Conservation (phyloP, 257 asterid genomes). For the Nicotiana paniculata region DNA sequence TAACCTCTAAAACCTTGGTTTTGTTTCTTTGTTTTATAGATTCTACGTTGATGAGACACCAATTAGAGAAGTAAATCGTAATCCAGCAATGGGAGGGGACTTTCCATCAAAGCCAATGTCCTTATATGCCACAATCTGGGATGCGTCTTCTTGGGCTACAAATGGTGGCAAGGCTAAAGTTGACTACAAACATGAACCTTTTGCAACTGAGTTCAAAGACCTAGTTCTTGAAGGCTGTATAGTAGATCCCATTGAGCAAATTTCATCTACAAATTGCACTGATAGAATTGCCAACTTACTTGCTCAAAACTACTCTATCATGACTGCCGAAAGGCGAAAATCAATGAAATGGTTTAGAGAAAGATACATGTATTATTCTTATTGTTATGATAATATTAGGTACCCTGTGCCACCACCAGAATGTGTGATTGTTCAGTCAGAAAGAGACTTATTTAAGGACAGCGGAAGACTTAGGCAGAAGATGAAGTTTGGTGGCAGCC, state of each 20-base stretch:
- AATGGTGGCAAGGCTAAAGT: slow-evolving; percentile 79
- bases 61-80: slow-evolving; percentile 48
- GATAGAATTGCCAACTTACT: slow-evolving; percentile 21
- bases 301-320: slow-evolving; percentile 30
- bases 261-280: slow-evolving; percentile 67
- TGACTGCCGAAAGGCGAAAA: slow-evolving; percentile 29
- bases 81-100: slow-evolving; percentile 58
- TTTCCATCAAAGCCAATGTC: slow-evolving; percentile 94
- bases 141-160: slow-evolving; percentile 93
- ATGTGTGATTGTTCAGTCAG: slow-evolving; percentile 58
- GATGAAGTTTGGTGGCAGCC: slow-evolving; percentile 51
- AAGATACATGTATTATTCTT: slow-evolving; percentile 69
- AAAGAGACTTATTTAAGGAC: slow-evolving; percentile 38
- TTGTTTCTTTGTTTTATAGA: slow-evolving; percentile 24
- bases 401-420: slow-evolving; percentile 69
- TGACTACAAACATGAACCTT: slow-evolving; percentile 63
- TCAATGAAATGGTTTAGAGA: slow-evolving; percentile 61
- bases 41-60: slow-evolving; percentile 82
- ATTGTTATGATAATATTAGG: slow-evolving; percentile 68
- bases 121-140: slow-evolving; percentile 91
- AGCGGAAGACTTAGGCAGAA: slow-evolving; percentile 53
- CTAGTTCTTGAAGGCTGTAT: slow-evolving; percentile 70
- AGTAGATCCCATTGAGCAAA: slow-evolving; percentile 69
- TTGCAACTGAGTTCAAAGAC: slow-evolving; percentile 56
- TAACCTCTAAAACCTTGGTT: background rate